Percentiles rank a stretch among this genome's conserved stretches.
Evolutionary conservation across 768 basidiomycete species (phyloP).

Genomic region (Suillus ampliporus): DNA sequence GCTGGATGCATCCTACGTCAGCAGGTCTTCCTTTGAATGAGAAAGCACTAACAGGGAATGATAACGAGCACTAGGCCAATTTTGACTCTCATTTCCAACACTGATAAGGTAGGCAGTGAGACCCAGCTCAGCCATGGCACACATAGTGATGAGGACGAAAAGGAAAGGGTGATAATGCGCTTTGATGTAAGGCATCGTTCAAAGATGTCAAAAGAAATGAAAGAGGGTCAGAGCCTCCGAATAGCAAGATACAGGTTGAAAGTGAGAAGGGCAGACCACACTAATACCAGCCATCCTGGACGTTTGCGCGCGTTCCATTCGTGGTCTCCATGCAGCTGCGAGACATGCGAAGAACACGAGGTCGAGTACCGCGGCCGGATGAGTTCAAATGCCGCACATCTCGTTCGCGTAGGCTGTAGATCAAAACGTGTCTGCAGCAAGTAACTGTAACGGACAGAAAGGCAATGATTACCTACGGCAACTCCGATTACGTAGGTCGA

Average conservation of each 20-base stretch:
- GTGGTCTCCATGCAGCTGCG: slow-evolving; percentile 22
- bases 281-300: slow-evolving; percentile 26
- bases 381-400: slow-evolving; percentile 1
- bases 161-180: slow-evolving; percentile 66
- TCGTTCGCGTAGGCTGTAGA: not conserved
- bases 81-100: slow-evolving; percentile 64
- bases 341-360: slow-evolving; percentile 41
- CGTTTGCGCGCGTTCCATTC: slow-evolving; percentile 27
- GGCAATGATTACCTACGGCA: not conserved
- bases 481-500: not conserved
- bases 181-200: slow-evolving; percentile 49
- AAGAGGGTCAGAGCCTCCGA: slow-evolving; percentile 10
- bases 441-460: not conserved
- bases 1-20: slow-evolving; percentile 35
- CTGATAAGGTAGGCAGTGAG: slow-evolving; percentile 77
- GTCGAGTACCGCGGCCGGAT: slow-evolving; percentile 9
- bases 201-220: slow-evolving; percentile 15
- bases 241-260: slow-evolving; percentile 5
- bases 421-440: slow-evolving; percentile 10
- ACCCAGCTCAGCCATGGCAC: slow-evolving; percentile 74
- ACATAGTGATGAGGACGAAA: slow-evolving; percentile 67
- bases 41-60: slow-evolving; percentile 58
- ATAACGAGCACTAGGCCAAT: slow-evolving; percentile 67
- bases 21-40: slow-evolving; percentile 3
- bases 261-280: not conserved